A percentile compares a stretch with the other conserved stretches of the same genome.
These are phyloP conservation scores for Prunus fruticosa DNA, from an alignment of 306 rosid species.

Conservation along the genomic window DNA sequence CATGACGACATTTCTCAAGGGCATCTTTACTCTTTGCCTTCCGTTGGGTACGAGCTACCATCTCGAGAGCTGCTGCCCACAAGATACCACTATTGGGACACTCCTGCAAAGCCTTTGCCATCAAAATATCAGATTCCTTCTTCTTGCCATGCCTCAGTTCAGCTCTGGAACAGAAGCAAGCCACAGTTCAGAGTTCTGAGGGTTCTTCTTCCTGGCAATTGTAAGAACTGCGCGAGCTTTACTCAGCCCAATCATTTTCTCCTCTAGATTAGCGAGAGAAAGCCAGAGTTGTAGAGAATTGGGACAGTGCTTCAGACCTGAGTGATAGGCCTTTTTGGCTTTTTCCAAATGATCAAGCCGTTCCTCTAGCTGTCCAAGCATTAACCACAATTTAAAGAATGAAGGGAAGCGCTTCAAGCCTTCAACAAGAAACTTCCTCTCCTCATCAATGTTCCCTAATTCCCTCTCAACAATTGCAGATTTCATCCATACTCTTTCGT, in stretches of 20 bases:
- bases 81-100: slow-evolving; percentile 78
- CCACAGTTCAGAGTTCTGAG: slow-evolving; percentile 85
- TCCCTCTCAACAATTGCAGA: slow-evolving; percentile 93
- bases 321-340: slow-evolving; percentile 71
- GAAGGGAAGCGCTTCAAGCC: slow-evolving; percentile 74
- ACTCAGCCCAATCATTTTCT: slow-evolving; percentile 70
- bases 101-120: slow-evolving; percentile 87
- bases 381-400: slow-evolving; percentile 80
- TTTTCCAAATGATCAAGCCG: slow-evolving; percentile 54
- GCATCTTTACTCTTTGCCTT: slow-evolving; percentile 79
- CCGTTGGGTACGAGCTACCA: slow-evolving; percentile 85
- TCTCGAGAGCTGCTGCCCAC: slow-evolving; percentile 78
- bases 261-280: slow-evolving; percentile 78
- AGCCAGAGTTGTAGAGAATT: slow-evolving; percentile 68
- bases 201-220: slow-evolving; percentile 81
- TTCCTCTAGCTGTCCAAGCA: slow-evolving; percentile 91
- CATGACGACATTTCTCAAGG: slow-evolving; percentile 66
- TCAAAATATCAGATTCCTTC: slow-evolving; percentile 77
- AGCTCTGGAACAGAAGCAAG: slow-evolving; percentile 73
- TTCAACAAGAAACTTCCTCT: slow-evolving; percentile 65
- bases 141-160: slow-evolving; percentile 66
- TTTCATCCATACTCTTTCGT: slow-evolving; percentile 88
- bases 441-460: slow-evolving; percentile 68
- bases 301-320: slow-evolving; percentile 68
- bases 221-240: slow-evolving; percentile 84